Evolutionary conservation across 495 filamentous ascomycete genomes (phyloP).

Genomic region (Oleoguttula mirabilis): DNA sequence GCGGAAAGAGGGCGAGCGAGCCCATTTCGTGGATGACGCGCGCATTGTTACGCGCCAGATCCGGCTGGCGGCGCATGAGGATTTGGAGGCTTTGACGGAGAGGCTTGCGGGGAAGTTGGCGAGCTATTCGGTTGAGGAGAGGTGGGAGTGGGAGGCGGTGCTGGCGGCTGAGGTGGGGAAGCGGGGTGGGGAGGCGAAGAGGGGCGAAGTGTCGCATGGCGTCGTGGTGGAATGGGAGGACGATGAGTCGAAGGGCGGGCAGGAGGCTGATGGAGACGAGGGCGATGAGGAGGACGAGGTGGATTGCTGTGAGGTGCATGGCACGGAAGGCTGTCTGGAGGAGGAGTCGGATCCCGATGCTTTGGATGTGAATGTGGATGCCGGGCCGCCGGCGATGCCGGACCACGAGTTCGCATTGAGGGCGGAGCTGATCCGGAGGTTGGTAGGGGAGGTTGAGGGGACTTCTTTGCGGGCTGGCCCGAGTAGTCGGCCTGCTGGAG

Average conservation of each 20-base stretch:
- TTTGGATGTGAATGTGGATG: too few relatives aligned
- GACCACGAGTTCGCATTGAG: conserved; percentile 23
- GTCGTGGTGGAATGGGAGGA: not conserved
- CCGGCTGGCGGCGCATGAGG: too few relatives aligned
- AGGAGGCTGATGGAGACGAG: too few relatives aligned
- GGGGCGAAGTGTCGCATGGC: not conserved
- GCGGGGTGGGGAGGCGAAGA: not conserved
- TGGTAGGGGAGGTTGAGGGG: conserved; percentile 25
- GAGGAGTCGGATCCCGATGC: too few relatives aligned
- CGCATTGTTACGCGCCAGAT: too few relatives aligned
- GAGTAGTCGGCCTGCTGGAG: too few relatives aligned
- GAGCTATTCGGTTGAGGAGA: not conserved
- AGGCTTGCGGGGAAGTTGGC: conserved; percentile 2
- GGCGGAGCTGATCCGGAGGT: conserved; percentile 27
- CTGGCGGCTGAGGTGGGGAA: not conserved
- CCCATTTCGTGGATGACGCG: too few relatives aligned
- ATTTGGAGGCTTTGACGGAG: conserved; percentile 3
- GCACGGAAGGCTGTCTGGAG: too few relatives aligned
- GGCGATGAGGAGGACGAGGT: too few relatives aligned
- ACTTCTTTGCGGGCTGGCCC: too few relatives aligned
- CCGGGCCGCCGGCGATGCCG: conserved; percentile 27
- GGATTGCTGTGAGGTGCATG: too few relatives aligned
- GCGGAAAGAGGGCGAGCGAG: too few relatives aligned
- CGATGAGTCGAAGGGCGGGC: not conserved
- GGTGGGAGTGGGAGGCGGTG: conserved; percentile 6